Evolutionary conservation across 2,329 filamentous ascomycete species (phyloP), one percentile per base, ranked within the genome.

Genomic region (Alternaria triticina): DNA sequence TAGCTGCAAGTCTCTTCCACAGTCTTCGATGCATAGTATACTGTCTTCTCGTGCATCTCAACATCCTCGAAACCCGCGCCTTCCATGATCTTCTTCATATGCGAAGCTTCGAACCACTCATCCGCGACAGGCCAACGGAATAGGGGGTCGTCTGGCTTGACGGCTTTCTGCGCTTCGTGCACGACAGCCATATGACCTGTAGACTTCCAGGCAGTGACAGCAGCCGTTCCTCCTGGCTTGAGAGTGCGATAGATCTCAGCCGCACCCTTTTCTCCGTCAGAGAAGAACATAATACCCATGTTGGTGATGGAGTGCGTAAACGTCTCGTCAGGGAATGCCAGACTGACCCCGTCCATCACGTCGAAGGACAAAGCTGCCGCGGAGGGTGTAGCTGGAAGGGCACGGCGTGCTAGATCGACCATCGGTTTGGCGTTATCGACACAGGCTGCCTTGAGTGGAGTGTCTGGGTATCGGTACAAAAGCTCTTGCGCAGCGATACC

Each of bases 301-400:
- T 79, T 82, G 4, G 79, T 82, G 61, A 83, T 69, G 6, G 70
- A 74, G 63, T 81, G 77, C 0, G 74, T 77, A 61, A 82, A 82
- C 4, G 58, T 62, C 3, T 70, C 66, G 50, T 80, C 76, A 0
- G 69, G 54, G 30, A 74, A 67, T 2, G 44, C n/a, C 5, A 74
- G 55, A 5, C 51, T 47, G n/a, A 72, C 66, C 9, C 60, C 54
- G 5, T 44, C 30, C 57, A 61, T 57, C 12, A 58, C 44, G 6
- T 64, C 54, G 22, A 57, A 61, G 17, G 52, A 44, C 0, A 62
- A 10, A 6, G 3, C 50, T 11, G 49, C 54, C 4, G 30, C 22
- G 1, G 52, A 43, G 7, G 50, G n/a, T 4, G 40, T 51, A 10
- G 54, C 28, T 17, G 54, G 49, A 12, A 57, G 33, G 11, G 30